Conservation (phyloP, 140 eudicot genomes). For the Oenanthe javanica region DNA sequence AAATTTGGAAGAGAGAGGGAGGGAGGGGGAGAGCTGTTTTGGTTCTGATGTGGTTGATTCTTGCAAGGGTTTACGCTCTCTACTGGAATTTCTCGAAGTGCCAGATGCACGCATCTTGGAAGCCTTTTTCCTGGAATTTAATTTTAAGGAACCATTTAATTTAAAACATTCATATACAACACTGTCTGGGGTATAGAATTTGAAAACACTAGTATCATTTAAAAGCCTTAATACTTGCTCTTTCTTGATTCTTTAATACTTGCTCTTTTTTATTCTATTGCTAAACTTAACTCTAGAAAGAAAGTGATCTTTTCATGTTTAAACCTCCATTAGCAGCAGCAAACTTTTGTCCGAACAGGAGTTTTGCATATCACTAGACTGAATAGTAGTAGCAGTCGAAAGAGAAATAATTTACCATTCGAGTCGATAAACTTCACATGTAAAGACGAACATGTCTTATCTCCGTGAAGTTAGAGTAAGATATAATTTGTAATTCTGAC, state of each 20-base stretch:
- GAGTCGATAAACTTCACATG: not conserved
- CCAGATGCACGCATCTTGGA: constrained; percentile 28
- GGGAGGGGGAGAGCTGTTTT: constrained; percentile 17
- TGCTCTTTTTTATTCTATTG: not conserved
- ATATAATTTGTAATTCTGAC: not conserved
- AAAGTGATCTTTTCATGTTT: not conserved
- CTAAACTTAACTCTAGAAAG: not conserved
- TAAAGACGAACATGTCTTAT: not conserved
- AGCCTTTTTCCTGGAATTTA: constrained; percentile 42
- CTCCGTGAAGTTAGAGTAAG: not conserved
- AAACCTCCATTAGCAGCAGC: not conserved
- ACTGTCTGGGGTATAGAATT: not conserved
- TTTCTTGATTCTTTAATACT: not conserved
- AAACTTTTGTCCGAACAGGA: not conserved
- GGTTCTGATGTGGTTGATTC: constrained; percentile 39
- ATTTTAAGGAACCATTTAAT: not conserved
- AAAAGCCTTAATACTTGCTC: not conserved
- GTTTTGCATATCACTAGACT: not conserved
- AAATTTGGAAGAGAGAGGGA: not conserved
- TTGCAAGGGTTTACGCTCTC: constrained; percentile 35
- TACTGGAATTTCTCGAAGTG: constrained; percentile 32
- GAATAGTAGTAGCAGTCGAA: not conserved
- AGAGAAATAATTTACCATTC: not conserved
- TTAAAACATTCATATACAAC: not conserved
- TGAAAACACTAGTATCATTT: not conserved